Conservation (phyloP, 306 rosid genomes). For the Potentilla sterilis region DNA sequence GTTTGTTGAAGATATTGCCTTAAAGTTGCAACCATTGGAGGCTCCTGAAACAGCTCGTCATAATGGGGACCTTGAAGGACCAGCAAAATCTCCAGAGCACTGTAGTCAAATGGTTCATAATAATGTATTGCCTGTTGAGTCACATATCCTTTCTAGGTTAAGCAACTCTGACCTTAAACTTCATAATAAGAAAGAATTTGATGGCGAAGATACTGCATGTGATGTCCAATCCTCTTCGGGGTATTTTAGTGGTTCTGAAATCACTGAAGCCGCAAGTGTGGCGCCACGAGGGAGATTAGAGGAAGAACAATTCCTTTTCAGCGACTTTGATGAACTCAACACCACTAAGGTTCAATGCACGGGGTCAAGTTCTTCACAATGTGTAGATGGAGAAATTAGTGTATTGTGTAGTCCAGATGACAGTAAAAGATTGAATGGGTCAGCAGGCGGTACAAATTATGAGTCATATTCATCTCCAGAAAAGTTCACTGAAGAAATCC, state of each 20-base stretch:
- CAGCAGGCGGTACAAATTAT: constrained; percentile 17
- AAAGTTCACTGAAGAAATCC: constrained; percentile 21
- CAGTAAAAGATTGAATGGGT: constrained; percentile 30
- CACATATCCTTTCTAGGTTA: constrained; percentile 33
- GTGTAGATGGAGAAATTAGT: constrained; percentile 35
- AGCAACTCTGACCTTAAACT: constrained; percentile 33
- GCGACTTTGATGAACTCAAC: constrained; percentile 56
- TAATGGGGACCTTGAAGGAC: constrained; percentile 34
- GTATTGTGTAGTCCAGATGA: constrained; percentile 28
- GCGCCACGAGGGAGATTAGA: constrained; percentile 34
- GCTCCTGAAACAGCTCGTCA: constrained; percentile 25
- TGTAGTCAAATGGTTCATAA: constrained; percentile 28
- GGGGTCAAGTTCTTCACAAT: constrained; percentile 34
- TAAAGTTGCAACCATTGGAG: constrained; percentile 34
- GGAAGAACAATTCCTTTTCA: constrained; percentile 54
- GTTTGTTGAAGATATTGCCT: constrained; percentile 31
- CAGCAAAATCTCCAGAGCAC: constrained; percentile 26
- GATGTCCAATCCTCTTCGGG: constrained; percentile 34
- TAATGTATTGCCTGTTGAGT: constrained; percentile 34
- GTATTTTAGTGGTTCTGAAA: constrained; percentile 27
- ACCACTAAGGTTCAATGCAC: constrained; percentile 22
- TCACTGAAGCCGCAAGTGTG: constrained; percentile 30
- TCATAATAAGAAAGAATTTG: constrained; percentile 30
- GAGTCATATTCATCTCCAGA: constrained; percentile 30
- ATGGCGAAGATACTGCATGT: constrained; percentile 33